Percentiles rank a stretch among this genome's conserved stretches.
phyloP scores from a whole-genome alignment of 75 land plant genomes.

The Selaginella moellendorffii region DNA sequence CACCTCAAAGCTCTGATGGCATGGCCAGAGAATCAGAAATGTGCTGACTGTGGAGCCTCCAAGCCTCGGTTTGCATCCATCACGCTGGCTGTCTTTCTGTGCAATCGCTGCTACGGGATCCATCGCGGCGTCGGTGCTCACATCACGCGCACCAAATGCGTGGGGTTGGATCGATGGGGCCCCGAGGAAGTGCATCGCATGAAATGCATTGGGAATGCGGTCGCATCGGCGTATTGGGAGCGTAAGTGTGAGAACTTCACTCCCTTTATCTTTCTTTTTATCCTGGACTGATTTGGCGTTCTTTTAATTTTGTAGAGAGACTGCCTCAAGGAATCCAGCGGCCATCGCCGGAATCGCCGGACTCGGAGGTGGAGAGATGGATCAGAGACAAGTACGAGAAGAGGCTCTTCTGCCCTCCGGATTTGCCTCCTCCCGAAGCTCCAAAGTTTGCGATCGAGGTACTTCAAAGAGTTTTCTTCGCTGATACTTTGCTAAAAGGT shows the following conservation, averaged over 20 bases:
- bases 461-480: too few relatives aligned
- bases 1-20: slow-evolving; percentile 10
- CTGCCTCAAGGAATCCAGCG: slow-evolving; percentile 12
- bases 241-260: slow-evolving; percentile 3
- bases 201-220: slow-evolving; percentile 18
- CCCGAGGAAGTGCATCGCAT: slow-evolving; percentile 17
- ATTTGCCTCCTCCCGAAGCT: slow-evolving; percentile 5
- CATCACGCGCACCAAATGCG: slow-evolving; percentile 27
- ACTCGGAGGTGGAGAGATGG: slow-evolving; percentile 24
- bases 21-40: slow-evolving; percentile 11
- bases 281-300: neutral
- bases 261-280: neutral
- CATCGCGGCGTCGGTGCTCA: slow-evolving; percentile 24
- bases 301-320: slow-evolving; percentile 9
- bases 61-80: slow-evolving; percentile 26
- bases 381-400: slow-evolving; percentile 28
- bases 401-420: slow-evolving; percentile 18
- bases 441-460: too few relatives aligned
- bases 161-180: slow-evolving; percentile 24
- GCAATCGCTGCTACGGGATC: slow-evolving; percentile 32
- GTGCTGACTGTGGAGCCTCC: slow-evolving; percentile 24
- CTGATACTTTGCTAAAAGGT: too few relatives aligned
- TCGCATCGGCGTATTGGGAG: slow-evolving; percentile 27
- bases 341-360: slow-evolving; percentile 16
- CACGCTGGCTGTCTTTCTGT: slow-evolving; percentile 19